Conservation (phyloP, 78 protist species). For the Dictyostelium brefeldianum region DNA sequence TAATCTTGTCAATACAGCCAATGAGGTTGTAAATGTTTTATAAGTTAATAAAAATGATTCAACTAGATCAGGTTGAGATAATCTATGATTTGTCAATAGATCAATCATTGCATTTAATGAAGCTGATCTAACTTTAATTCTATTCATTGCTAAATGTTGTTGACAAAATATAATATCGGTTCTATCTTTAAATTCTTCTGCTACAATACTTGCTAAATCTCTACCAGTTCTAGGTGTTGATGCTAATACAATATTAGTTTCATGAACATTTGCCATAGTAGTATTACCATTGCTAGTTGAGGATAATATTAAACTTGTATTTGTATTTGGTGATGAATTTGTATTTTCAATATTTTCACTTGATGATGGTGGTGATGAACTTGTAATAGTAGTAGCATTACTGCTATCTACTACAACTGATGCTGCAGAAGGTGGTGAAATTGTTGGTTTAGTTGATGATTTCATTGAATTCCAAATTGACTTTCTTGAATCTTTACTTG, state of each 20-base stretch:
- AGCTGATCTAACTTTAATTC: constrained; percentile 46
- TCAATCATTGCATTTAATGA: constrained; percentile 68
- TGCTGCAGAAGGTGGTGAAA: neutral
- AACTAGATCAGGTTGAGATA: constrained; percentile 63
- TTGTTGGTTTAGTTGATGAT: constrained; percentile 14
- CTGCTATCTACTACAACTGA: neutral
- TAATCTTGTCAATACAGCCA: constrained; percentile 34
- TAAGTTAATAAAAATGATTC: constrained; percentile 76
- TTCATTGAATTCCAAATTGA: constrained; percentile 32
- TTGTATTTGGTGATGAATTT: neutral
- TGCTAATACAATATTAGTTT: constrained; percentile 16
- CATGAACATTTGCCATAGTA: neutral
- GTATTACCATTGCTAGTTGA: neutral
- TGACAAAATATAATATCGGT: constrained; percentile 33
- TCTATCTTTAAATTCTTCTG: constrained; percentile 51
- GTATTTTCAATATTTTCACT: neutral
- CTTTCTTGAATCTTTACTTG: constrained; percentile 16
- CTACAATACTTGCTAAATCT: neutral
- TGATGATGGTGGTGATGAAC: constrained; percentile 15
- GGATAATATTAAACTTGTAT: neutral
- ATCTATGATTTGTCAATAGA: constrained; percentile 68
- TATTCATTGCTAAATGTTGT: constrained; percentile 1
- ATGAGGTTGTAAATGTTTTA: constrained; percentile 71
- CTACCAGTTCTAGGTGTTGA: neutral
- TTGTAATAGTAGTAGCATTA: neutral